Base-by-base conservation (phyloP, 148 eudicot genomes). In the Chenopodium quinoa region DNA sequence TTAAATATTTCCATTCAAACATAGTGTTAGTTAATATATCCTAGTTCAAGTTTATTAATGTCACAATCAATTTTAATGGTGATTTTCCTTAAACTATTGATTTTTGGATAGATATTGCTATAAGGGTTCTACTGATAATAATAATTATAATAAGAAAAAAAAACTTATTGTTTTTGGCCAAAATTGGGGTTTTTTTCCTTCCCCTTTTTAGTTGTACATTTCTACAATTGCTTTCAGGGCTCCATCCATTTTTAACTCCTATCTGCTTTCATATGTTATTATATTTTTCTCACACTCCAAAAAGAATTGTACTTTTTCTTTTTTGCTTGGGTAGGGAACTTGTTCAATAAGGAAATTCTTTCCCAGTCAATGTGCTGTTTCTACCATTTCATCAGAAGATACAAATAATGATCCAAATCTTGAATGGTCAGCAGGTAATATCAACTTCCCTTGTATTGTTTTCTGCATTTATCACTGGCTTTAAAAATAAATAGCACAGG, bases 261-360 rank as follows among this genome's bases (percentile, higher is more conserved):
- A 17, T 74, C 34, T 47, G 50, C 16, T 20, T 65, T 19, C 37
- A 16, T 14, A 8, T 23, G 40, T 25, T 78, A 29, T 58, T 25
- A 40, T 25, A 29, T 40, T 44, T 11, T 19, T 25, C 13, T 20
- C 16, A 11, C 34, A 62, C 65, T 60, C 46, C 4, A 75, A 73
- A 52, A 25, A 19, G 29, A 48, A 16, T n/a, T 29, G 13, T 4
- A 80, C 68, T 52, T n/a, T 29, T 22, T 27, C 48, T 50, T 34
- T 34, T 19, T 66, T 83, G 73, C 7, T 85, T 87, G 58, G 71
- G 63, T 86, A 94, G 98, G 98, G 97, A 76, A 93, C 94, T 80
- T 82, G 85, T 89, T 75, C 89, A 68, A 87, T 87, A 74, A 84
- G 71, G 82, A 87, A 87, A 76, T 87, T 84, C 79, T 87, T 87